Conservation (phyloP, 1,139 yeast genomes). For the Petasospora fabianii region DNA sequence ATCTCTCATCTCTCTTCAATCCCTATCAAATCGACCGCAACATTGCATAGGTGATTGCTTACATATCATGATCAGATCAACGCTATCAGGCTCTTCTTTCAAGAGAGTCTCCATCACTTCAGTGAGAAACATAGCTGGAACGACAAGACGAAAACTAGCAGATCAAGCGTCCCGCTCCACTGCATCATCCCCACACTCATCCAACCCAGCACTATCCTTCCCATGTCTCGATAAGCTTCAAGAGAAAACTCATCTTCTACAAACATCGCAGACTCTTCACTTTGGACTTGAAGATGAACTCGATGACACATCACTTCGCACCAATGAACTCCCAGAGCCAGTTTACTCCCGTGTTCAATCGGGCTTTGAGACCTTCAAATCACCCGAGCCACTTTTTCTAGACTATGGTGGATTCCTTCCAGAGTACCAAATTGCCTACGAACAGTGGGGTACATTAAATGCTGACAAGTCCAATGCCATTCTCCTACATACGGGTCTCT, state of each 20-base stretch:
- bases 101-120: not conserved
- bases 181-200: conserved; percentile 6
- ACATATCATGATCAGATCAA: not conserved
- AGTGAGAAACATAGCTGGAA: conserved; percentile 4
- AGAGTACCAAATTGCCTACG: conserved; percentile 78
- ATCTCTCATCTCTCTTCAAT: no score
- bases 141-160: conserved; percentile 8
- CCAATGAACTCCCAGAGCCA: conserved; percentile 82
- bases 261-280: conserved; percentile 30
- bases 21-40: no score
- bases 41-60: not conserved
- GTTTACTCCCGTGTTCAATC: conserved; percentile 66
- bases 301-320: conserved; percentile 33
- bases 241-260: conserved; percentile 47
- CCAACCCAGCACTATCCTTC: conserved; percentile 49
- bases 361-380: conserved; percentile 60
- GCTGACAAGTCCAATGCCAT: conserved; percentile 63
- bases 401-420: conserved; percentile 83
- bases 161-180: conserved; percentile 1
- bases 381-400: conserved; percentile 57
- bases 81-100: not conserved
- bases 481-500: conserved; percentile 82
- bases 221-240: conserved; percentile 85
- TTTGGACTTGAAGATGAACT: conserved; percentile 6
- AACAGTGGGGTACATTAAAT: conserved; percentile 82